phyloP scores from a whole-genome alignment of 2,329 filamentous ascomycete genomes.

The Microdochium trichocladiopsis region DNA sequence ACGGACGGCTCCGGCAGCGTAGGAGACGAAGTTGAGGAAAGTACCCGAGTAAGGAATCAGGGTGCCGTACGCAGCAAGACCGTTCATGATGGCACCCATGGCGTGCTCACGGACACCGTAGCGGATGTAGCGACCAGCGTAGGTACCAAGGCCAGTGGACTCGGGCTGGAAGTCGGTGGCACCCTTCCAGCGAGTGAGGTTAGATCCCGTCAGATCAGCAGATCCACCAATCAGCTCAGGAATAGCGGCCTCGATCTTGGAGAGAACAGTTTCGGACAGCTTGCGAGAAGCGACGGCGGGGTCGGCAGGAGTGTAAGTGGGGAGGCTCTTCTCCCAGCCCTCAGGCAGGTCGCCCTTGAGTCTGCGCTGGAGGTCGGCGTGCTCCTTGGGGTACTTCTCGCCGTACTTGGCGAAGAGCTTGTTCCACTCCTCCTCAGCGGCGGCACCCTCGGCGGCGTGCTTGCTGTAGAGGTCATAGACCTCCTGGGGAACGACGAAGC shows the following conservation, averaged over 20 bases:
- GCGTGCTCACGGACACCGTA: constrained; percentile 89
- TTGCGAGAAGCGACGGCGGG: constrained; percentile 86
- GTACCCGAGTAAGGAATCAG: constrained; percentile 91
- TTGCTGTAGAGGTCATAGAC: constrained; percentile 89
- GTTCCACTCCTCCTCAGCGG: constrained; percentile 92
- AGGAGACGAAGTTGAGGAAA: constrained; percentile 99
- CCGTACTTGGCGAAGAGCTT: constrained; percentile 83
- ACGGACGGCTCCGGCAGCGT: constrained; percentile 90
- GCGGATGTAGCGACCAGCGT: constrained; percentile 83
- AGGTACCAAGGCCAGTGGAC: constrained; percentile 77
- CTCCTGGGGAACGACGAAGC: constrained; percentile 86
- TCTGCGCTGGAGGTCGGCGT: constrained; percentile 75
- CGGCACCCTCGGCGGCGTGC: constrained; percentile 78
- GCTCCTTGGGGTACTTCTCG: constrained; percentile 68
- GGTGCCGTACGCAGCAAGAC: constrained; percentile 90
- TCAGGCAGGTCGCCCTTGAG: constrained; percentile 78
- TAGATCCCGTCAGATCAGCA: constrained; percentile 95
- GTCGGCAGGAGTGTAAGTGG: constrained; percentile 83
- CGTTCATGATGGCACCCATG: constrained; percentile 93
- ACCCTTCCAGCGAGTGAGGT: constrained; percentile 97
- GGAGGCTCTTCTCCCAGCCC: constrained; percentile 92
- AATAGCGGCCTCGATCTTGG: constrained; percentile 74
- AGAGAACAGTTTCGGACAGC: constrained; percentile 88
- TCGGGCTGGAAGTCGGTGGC: constrained; percentile 97
- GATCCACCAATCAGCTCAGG: constrained; percentile 95